Conservation (phyloP, 305 asterid species). For the Vinca major region DNA sequence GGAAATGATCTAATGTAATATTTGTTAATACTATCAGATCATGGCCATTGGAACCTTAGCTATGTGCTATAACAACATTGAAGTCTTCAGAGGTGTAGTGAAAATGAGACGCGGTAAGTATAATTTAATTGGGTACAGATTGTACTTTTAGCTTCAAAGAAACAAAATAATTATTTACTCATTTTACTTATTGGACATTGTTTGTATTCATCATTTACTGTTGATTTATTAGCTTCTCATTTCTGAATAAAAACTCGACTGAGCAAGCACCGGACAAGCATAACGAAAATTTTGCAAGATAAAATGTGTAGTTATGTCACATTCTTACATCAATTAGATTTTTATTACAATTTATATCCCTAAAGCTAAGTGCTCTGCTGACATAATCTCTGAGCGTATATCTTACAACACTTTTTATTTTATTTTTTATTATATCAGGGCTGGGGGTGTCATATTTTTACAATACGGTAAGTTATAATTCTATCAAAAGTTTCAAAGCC, state of each 20-base stretch:
- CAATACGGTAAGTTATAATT: too few species aligned
- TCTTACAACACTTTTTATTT: neutral
- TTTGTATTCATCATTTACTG: too few species aligned
- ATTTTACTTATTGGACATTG: too few species aligned
- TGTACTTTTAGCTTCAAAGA: neutral
- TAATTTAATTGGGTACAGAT: neutral
- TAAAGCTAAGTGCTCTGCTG: neutral
- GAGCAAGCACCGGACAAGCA: too few species aligned
- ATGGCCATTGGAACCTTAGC: slow-evolving; percentile 95
- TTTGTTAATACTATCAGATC: slow-evolving; percentile 38
- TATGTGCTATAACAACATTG: slow-evolving; percentile 84
- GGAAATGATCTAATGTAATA: slow-evolving; percentile 22
- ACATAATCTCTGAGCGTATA: neutral
- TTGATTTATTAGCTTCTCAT: too few species aligned
- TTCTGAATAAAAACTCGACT: too few species aligned
- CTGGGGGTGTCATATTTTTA: neutral
- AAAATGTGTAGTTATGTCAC: too few species aligned
- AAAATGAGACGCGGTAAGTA: slow-evolving; percentile 87
- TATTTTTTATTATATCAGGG: too few species aligned
- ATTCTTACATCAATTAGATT: too few species aligned
- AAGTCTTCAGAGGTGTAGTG: slow-evolving; percentile 86
- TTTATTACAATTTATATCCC: too few species aligned
- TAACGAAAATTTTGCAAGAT: too few species aligned
- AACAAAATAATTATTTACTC: neutral
- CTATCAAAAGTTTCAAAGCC: too few species aligned